A percentile compares a stretch with the other conserved stretches of the same genome.
phyloP scores from a whole-genome alignment of 1,284 basidiomycete species.

The Marasmius sp. region DNA sequence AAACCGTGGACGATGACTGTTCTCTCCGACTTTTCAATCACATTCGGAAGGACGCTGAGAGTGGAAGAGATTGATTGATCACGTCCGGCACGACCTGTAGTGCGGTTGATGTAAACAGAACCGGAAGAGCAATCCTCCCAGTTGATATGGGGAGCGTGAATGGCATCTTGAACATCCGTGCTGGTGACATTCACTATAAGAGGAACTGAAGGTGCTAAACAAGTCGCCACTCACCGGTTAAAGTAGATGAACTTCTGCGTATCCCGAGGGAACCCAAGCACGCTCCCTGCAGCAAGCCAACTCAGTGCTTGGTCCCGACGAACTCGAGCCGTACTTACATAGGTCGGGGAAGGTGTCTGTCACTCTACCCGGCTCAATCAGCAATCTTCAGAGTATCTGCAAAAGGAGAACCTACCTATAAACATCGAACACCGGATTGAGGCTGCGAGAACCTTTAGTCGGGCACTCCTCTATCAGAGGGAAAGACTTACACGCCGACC shows the following conservation, averaged over 20 bases:
- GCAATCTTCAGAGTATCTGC: neutral
- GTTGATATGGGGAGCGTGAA: constrained; percentile 57
- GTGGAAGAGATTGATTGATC: constrained; percentile 52
- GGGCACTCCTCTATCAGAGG: neutral
- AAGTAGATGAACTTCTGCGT: constrained; percentile 50
- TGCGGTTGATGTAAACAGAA: constrained; percentile 44
- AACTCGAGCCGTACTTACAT: constrained; percentile 22
- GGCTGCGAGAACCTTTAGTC: constrained; percentile 22
- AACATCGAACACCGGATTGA: constrained; percentile 57
- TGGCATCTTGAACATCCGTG: constrained; percentile 53
- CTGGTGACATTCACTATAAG: constrained; percentile 23
- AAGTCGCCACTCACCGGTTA: constrained; percentile 14
- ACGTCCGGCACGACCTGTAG: constrained; percentile 46
- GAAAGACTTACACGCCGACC: constrained; percentile 35
- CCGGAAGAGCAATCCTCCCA: constrained; percentile 49
- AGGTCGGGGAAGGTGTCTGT: constrained; percentile 39
- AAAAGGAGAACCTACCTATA: constrained; percentile 31
- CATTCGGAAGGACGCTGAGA: constrained; percentile 61
- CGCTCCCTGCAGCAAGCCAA: constrained; percentile 39
- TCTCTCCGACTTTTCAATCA: constrained; percentile 68
- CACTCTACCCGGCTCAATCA: constrained; percentile 24
- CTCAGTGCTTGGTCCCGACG: neutral
- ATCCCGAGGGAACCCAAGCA: constrained; percentile 54
- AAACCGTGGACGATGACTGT: constrained; percentile 69
- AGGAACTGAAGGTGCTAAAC: neutral